Conservation (phyloP, 495 filamentous ascomycete genomes). For the Cudoniella acicularis region DNA sequence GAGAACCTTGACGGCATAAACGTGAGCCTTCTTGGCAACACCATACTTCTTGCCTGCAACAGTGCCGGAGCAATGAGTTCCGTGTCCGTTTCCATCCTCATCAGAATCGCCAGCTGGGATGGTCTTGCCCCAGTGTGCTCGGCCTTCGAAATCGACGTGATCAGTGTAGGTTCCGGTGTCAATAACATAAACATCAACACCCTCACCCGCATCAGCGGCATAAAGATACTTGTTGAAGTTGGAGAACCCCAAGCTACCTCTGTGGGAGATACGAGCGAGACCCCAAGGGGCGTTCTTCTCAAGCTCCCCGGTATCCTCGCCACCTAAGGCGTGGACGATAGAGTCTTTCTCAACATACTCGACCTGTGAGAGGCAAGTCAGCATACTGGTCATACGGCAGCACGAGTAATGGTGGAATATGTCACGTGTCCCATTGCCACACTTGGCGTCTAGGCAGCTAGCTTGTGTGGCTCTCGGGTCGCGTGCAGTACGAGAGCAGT, state of each 20-base stretch:
- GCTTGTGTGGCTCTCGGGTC: neutral
- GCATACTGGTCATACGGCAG: conserved; percentile 5
- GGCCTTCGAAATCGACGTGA: conserved; percentile 96
- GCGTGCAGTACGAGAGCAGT: neutral
- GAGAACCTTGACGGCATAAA: conserved; percentile 97
- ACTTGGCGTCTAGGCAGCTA: neutral
- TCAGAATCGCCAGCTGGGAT: conserved; percentile 82
- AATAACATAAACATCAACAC: conserved; percentile 98
- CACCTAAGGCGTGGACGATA: conserved; percentile 71
- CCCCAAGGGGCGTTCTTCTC: conserved; percentile 98
- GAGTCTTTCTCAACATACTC: conserved; percentile 96
- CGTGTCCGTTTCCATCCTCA: conserved; percentile 95
- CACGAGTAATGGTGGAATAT: neutral
- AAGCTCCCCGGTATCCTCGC: conserved; percentile 39
- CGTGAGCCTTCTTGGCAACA: conserved; percentile 97
- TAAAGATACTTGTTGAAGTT: conserved; percentile 99
- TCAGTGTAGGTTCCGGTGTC: conserved; percentile 93
- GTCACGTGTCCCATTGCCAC: conserved; percentile 15
- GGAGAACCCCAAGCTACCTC: conserved; percentile 77
- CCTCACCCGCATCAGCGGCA: conserved; percentile 85
- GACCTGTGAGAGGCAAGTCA: conserved; percentile 55
- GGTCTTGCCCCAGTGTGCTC: conserved; percentile 95
- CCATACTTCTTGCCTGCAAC: conserved; percentile 97
- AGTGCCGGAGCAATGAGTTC: conserved; percentile 98
- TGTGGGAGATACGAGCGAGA: conserved; percentile 94